Conservation (phyloP, 805 yeast species). For the Blastobotrys parvus region DNA sequence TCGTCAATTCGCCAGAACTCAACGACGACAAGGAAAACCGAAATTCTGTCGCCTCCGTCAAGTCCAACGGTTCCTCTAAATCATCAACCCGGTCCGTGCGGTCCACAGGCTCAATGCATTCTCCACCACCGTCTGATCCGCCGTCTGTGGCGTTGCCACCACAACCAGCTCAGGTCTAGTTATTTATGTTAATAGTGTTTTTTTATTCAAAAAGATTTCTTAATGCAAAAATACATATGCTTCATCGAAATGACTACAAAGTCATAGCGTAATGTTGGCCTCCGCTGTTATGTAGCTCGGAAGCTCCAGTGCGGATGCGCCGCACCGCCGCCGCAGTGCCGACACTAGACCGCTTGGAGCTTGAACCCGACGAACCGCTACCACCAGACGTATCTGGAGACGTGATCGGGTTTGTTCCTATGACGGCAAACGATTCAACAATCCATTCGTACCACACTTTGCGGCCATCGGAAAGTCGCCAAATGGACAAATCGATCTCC, state of each 20-base stretch:
- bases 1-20: no score
- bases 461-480: constrained; percentile 36
- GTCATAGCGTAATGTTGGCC: constrained; percentile 22
- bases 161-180: not conserved
- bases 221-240: not conserved
- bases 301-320: constrained; percentile 19
- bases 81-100: no score
- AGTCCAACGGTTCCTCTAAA: not conserved
- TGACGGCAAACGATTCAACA: constrained; percentile 39
- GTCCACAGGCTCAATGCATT: no score
- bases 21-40: constrained; percentile 1
- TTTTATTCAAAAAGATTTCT: not conserved
- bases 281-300: constrained; percentile 24
- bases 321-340: constrained; percentile 6
- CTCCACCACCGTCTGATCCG: not conserved
- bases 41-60: not conserved
- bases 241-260: constrained; percentile 8
- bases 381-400: constrained; percentile 7
- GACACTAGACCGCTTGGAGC: constrained; percentile 8
- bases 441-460: constrained; percentile 67
- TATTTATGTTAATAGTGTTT: not conserved
- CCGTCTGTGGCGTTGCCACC: not conserved
- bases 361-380: constrained; percentile 5
- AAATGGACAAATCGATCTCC: constrained; percentile 44
- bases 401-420: constrained; percentile 15